phyloP scores from a whole-genome alignment of 2,329 filamentous ascomycete genomes.

The Decorospora gaudefroyi region DNA sequence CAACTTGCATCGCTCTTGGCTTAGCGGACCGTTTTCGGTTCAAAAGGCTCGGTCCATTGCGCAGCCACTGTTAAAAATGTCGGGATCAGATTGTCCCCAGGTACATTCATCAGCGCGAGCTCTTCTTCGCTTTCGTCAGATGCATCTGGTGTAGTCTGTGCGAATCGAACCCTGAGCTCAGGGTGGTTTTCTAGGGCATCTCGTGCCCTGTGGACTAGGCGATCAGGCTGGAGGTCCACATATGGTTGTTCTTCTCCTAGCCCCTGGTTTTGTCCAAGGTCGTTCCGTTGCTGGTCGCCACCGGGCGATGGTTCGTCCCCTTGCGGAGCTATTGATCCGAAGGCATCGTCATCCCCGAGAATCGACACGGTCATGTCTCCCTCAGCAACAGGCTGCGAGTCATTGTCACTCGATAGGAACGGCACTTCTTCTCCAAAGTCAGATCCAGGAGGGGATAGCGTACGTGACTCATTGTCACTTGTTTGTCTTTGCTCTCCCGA shows the following conservation, averaged over 20 bases:
- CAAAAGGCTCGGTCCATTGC: slow-evolving; percentile 12
- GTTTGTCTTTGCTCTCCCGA: background rate
- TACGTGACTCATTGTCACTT: background rate
- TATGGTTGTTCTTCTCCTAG: slow-evolving; percentile 10
- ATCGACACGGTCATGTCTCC: slow-evolving; percentile 10
- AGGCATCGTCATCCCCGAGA: slow-evolving; percentile 11
- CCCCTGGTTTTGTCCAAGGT: slow-evolving; percentile 4
- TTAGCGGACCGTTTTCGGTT: slow-evolving; percentile 14
- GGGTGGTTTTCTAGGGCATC: slow-evolving; percentile 10
- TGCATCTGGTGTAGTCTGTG: slow-evolving; percentile 6
- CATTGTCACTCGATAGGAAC: slow-evolving; percentile 9
- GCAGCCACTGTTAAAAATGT: slow-evolving; percentile 15
- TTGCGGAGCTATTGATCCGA: slow-evolving; percentile 6
- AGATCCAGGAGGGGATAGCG: background rate
- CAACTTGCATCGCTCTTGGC: slow-evolving; percentile 10
- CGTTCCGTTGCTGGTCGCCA: slow-evolving; percentile 14
- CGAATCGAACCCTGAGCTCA: slow-evolving; percentile 2
- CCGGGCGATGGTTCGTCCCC: background rate
- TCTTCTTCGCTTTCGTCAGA: slow-evolving; percentile 4
- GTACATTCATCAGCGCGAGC: slow-evolving; percentile 14
- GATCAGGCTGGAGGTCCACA: slow-evolving; percentile 11
- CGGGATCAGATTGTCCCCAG: slow-evolving; percentile 9
- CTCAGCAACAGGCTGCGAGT: slow-evolving; percentile 14
- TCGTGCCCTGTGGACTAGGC: slow-evolving; percentile 4
- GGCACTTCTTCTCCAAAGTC: background rate